Evolutionary conservation across 495 filamentous ascomycete genomes (phyloP).

Genomic region (Stereocaulon alpinum): DNA sequence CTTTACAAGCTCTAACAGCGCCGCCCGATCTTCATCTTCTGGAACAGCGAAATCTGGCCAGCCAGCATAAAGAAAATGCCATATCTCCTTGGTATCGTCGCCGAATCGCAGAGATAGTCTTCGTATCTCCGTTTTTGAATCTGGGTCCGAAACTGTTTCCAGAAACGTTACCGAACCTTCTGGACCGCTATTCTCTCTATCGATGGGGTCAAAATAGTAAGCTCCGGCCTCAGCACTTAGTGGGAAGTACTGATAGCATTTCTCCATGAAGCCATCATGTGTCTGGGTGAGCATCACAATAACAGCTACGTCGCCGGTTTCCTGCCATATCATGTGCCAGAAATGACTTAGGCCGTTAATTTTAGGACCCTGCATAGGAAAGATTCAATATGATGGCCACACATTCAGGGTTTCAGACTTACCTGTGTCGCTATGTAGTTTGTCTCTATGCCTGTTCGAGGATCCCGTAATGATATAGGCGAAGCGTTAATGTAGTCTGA

Average conservation of each 20-base stretch:
- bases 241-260: conserved; percentile 90
- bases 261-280: conserved; percentile 69
- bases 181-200: conserved; percentile 31
- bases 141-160: conserved; percentile 36
- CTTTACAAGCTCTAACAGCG: conserved; percentile 68
- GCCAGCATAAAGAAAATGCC: conserved; percentile 81
- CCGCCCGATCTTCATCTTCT: conserved; percentile 63
- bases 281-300: conserved; percentile 96
- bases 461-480: conserved; percentile 59
- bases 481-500: conserved; percentile 96
- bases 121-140: conserved; percentile 44
- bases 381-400: neutral
- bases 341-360: conserved; percentile 59
- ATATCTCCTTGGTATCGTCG: conserved; percentile 59
- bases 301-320: conserved; percentile 66
- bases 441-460: conserved; percentile 38
- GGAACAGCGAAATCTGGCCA: conserved; percentile 95
- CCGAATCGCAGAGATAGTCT: conserved; percentile 45
- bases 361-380: conserved; percentile 64
- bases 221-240: conserved; percentile 38
- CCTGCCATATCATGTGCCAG: conserved; percentile 94
- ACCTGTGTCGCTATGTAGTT: conserved; percentile 62
- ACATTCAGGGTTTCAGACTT: conserved; percentile 23
- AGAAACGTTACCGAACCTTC: conserved; percentile 38
- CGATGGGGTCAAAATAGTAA: conserved; percentile 37